Evolutionary conservation across 352 stramenopile species (phyloP).

Genomic region (Pythium aquatile): DNA sequence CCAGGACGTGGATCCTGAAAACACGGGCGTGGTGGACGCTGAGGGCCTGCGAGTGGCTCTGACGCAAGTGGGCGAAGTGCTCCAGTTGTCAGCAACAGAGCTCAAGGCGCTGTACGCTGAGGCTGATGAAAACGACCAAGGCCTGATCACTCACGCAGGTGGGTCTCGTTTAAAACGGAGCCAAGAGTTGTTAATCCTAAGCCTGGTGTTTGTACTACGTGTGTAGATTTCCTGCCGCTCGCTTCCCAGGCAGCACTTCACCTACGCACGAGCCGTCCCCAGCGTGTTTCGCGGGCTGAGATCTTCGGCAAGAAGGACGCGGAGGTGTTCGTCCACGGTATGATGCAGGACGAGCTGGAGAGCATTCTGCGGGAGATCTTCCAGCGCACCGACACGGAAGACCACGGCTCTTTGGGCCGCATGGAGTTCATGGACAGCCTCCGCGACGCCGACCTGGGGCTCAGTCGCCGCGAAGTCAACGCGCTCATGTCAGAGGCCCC

Average conservation of each 20-base stretch:
- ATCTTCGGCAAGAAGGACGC: slow-evolving; percentile 41
- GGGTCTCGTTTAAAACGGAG: background rate
- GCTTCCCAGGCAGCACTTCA: slow-evolving; percentile 46
- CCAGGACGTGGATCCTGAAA: slow-evolving; percentile 39
- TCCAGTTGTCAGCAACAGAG: slow-evolving; percentile 58
- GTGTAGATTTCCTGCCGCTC: slow-evolving; percentile 47
- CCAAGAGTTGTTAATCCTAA: too few relatives aligned
- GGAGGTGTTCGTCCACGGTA: slow-evolving; percentile 67
- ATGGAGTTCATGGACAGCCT: slow-evolving; percentile 68
- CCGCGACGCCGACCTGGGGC: slow-evolving; percentile 63
- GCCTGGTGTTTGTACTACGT: background rate
- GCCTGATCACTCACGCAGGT: slow-evolving; percentile 46
- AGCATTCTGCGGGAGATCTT: slow-evolving; percentile 78
- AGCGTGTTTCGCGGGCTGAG: slow-evolving; percentile 45
- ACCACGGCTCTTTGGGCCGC: slow-evolving; percentile 42
- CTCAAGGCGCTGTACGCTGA: slow-evolving; percentile 62
- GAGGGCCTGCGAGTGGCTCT: slow-evolving; percentile 49
- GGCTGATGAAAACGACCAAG: slow-evolving; percentile 62
- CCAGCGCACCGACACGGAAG: slow-evolving; percentile 58
- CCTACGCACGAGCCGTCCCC: slow-evolving; percentile 41
- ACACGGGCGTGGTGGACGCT: slow-evolving; percentile 39
- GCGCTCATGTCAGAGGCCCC: slow-evolving; percentile 67
- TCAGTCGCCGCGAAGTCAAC: slow-evolving; percentile 75
- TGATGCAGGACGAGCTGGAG: slow-evolving; percentile 82
- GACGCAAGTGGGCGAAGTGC: slow-evolving; percentile 38